These are phyloP conservation scores for Hypoxylon lienhwacheense DNA, from an alignment of 495 filamentous ascomycete genomes.

Conservation along the genomic window DNA sequence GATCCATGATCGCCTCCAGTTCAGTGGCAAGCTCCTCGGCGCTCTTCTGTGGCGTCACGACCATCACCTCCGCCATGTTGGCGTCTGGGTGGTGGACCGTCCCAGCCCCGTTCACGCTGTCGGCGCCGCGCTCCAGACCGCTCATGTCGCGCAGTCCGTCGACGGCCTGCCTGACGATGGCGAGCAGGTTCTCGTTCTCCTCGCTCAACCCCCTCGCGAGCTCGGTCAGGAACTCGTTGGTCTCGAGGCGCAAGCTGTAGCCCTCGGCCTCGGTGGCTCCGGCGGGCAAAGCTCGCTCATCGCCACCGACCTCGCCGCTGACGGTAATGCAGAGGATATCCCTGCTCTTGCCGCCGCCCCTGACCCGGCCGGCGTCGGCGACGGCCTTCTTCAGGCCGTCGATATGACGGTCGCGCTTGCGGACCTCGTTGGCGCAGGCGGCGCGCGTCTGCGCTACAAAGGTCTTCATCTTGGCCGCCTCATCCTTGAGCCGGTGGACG, in stretches of 20 bases:
- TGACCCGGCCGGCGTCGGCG: constrained; percentile 51
- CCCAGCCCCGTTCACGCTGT: constrained; percentile 29
- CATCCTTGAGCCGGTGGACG: constrained; percentile 72
- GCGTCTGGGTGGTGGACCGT: constrained; percentile 45
- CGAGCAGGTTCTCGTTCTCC: constrained; percentile 85
- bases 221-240: constrained; percentile 87
- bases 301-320: constrained; percentile 48
- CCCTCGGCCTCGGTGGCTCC: constrained; percentile 58
- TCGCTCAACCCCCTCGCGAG: constrained; percentile 86
- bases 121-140: constrained; percentile 59
- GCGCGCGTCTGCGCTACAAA: constrained; percentile 78
- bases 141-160: constrained; percentile 76
- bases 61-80: constrained; percentile 43
- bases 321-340: constrained; percentile 60
- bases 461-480: constrained; percentile 74
- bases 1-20: constrained; percentile 73
- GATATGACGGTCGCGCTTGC: constrained; percentile 87
- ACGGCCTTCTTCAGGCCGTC: constrained; percentile 81
- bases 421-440: constrained; percentile 87
- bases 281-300: constrained; percentile 42
- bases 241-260: constrained; percentile 81
- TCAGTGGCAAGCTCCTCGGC: constrained; percentile 68
- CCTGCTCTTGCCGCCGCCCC: constrained; percentile 51
- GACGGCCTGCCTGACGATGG: constrained; percentile 69
- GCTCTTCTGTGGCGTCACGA: constrained; percentile 59